These are phyloP conservation scores for Fraxinus quadrangulata DNA, from an alignment of 257 asterid species.

Conservation along the genomic window DNA sequence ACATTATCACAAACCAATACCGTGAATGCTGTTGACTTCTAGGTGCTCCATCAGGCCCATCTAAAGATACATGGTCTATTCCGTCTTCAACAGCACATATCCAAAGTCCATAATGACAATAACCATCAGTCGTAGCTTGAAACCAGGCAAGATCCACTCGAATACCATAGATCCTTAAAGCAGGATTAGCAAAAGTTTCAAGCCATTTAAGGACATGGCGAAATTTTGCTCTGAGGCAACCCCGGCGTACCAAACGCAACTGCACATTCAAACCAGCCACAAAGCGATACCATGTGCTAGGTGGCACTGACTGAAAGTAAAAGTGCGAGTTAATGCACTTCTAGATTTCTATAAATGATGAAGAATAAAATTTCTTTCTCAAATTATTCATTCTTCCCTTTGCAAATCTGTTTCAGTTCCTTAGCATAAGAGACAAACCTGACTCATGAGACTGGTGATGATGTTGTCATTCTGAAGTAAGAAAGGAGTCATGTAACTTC, in stretches of 20 bases:
- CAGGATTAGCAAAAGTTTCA: conserved; percentile 82
- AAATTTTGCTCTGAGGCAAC: conserved; percentile 72
- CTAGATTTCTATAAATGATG: neutral
- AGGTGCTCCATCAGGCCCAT: conserved; percentile 47
- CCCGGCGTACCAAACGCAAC: conserved; percentile 83
- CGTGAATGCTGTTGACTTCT: conserved; percentile 51
- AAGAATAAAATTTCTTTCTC: conserved; percentile 2
- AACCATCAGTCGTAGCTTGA: conserved; percentile 72
- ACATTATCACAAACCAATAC: conserved; percentile 44
- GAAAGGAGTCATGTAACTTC: conserved; percentile 94
- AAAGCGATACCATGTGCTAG: conserved; percentile 93
- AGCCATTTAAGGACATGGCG: conserved; percentile 81
- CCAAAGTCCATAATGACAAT: conserved; percentile 78
- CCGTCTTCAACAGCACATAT: conserved; percentile 67
- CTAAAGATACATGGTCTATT: conserved; percentile 44
- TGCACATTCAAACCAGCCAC: conserved; percentile 98
- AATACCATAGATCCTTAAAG: conserved; percentile 62
- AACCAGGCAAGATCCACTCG: conserved; percentile 85
- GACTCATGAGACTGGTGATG: conserved; percentile 93
- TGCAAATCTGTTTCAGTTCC: conserved; percentile 8
- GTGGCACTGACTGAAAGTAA: conserved; percentile 75
- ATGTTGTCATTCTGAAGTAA: conserved; percentile 82
- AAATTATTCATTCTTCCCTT: conserved; percentile 8
- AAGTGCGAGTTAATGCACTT: conserved; percentile 13
- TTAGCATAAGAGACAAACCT: conserved; percentile 54